A percentile compares a stretch with the other conserved stretches of the same genome.
Conservation (phyloP, 257 asterid genomes). For the Sherardia arvensis region DNA sequence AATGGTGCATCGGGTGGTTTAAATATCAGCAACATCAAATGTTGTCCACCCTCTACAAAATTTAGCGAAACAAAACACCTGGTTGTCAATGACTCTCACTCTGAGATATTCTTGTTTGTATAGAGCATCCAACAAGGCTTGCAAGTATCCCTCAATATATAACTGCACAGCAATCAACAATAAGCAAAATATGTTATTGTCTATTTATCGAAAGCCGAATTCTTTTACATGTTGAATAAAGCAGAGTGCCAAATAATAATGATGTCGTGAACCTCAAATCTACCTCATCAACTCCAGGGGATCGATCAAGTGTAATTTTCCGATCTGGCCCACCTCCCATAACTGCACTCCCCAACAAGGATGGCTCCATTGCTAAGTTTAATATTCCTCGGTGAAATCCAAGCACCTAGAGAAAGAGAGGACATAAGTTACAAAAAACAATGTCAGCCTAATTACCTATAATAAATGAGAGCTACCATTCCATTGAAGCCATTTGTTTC, state of each 20-base stretch:
- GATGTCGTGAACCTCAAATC: background rate
- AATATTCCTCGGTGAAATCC: constrained; percentile 96
- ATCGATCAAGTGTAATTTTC: constrained; percentile 77
- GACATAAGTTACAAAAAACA: background rate
- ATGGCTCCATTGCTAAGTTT: constrained; percentile 92
- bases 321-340: constrained; percentile 96
- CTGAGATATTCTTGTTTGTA: constrained; percentile 96
- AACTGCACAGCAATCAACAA: constrained; percentile 48
- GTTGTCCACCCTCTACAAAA: background rate
- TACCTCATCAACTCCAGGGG: constrained; percentile 98
- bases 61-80: too few species aligned
- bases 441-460: constrained; percentile 3
- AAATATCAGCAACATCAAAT: background rate
- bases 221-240: background rate
- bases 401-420: constrained; percentile 35
- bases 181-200: background rate
- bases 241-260: background rate
- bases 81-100: constrained; percentile 85
- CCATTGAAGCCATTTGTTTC: constrained; percentile 81
- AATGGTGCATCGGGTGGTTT: background rate
- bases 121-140: constrained; percentile 87
- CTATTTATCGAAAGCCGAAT: background rate
- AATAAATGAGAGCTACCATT: constrained; percentile 46
- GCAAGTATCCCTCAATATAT: constrained; percentile 93
- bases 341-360: constrained; percentile 72